phyloP scores from a whole-genome alignment of 2,329 filamentous ascomycete genomes.

The Venturia asperata region DNA sequence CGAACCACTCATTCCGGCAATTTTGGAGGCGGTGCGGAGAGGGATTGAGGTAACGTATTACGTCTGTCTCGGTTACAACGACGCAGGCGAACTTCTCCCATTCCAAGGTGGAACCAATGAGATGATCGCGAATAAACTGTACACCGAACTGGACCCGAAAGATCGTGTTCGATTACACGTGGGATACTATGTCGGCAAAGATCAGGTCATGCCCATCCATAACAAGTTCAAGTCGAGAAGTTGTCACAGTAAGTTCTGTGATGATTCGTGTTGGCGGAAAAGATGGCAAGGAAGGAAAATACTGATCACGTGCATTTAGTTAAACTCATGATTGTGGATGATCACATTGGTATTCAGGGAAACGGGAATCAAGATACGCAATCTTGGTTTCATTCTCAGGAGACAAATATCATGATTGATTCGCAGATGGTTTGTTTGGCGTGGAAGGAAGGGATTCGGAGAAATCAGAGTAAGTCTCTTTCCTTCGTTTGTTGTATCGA shows the following conservation, averaged over 20 bases:
- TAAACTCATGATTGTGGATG: conserved; percentile 70
- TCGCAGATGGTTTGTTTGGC: conserved; percentile 51
- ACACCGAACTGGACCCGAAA: conserved; percentile 45
- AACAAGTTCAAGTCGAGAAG: conserved; percentile 58
- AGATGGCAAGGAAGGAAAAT: background rate
- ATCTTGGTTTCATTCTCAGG: conserved; percentile 70
- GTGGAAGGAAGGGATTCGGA: conserved; percentile 55
- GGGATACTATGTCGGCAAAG: conserved; percentile 66
- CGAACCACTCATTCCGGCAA: conserved; percentile 55
- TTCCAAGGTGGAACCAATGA: conserved; percentile 71
- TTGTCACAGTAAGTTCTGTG: conserved; percentile 49
- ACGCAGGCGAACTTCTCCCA: conserved; percentile 67
- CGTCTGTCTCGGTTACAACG: conserved; percentile 72
- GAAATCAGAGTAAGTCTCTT: conserved; percentile 49
- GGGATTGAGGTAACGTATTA: conserved; percentile 64
- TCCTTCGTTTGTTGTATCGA: no score
- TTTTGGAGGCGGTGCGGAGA: conserved; percentile 57
- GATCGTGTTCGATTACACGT: conserved; percentile 50
- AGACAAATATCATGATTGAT: conserved; percentile 71
- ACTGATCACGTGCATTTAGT: conserved; percentile 30
- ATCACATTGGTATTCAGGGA: conserved; percentile 61
- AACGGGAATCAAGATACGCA: conserved; percentile 78
- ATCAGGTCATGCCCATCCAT: conserved; percentile 61
- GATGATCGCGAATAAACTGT: conserved; percentile 56
- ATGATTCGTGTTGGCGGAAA: background rate